phyloP scores from a whole-genome alignment of 2,329 filamentous ascomycete genomes.

The Xylaria sp. region DNA sequence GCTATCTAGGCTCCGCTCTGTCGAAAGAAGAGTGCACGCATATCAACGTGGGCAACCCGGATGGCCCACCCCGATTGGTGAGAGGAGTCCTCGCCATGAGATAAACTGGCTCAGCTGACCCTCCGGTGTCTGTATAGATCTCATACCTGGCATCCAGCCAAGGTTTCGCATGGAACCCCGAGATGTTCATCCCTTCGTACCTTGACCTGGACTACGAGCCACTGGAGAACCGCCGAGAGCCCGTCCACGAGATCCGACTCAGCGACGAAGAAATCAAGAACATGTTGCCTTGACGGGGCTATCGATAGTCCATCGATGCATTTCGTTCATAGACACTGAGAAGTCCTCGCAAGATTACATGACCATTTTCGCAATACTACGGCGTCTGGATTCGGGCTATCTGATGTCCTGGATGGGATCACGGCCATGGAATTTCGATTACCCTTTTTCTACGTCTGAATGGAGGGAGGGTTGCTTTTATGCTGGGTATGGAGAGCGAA shows the following conservation, averaged over 20 bases:
- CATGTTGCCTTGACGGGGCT: slow-evolving; percentile 69
- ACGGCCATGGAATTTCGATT: slow-evolving; percentile 42
- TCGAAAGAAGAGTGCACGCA: slow-evolving; percentile 82
- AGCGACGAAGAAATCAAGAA: slow-evolving; percentile 79
- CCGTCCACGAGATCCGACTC: slow-evolving; percentile 80
- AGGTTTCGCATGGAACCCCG: slow-evolving; percentile 86
- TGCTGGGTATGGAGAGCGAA: slow-evolving; percentile 39
- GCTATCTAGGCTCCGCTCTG: slow-evolving; percentile 71
- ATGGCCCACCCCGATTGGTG: slow-evolving; percentile 78
- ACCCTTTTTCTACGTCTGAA: slow-evolving; percentile 39
- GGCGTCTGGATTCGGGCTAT: slow-evolving; percentile 49
- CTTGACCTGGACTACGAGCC: slow-evolving; percentile 79
- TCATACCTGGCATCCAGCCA: slow-evolving; percentile 83
- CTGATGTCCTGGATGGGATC: slow-evolving; percentile 47
- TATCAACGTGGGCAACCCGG: slow-evolving; percentile 79
- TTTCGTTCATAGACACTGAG: slow-evolving; percentile 47
- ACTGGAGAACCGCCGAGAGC: slow-evolving; percentile 79
- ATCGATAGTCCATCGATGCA: slow-evolving; percentile 19
- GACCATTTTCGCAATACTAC: slow-evolving; percentile 49
- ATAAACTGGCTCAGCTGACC: slow-evolving; percentile 37
- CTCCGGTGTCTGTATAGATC: slow-evolving; percentile 63
- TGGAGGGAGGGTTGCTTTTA: slow-evolving; percentile 31
- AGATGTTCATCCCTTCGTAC: slow-evolving; percentile 85
- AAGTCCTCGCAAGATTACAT: slow-evolving; percentile 48
- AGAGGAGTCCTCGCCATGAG: slow-evolving; percentile 45